phyloP scores from a whole-genome alignment of 441 rosid species.

The Kokia cookei region DNA sequence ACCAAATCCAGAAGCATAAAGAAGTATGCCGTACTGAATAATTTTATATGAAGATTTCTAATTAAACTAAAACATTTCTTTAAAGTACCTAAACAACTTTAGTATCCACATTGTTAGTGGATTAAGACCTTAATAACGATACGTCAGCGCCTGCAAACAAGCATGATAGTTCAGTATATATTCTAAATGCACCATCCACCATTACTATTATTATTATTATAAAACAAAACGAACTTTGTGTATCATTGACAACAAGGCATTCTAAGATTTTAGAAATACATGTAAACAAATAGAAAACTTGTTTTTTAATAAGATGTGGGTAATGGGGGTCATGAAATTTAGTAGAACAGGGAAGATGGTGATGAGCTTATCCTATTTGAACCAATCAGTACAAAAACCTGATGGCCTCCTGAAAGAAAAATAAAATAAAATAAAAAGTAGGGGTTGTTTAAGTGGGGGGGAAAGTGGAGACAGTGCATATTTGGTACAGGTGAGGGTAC shows the following conservation, averaged over 20 bases:
- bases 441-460: conserved; percentile 16
- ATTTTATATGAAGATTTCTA: background rate
- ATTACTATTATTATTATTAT: conserved; percentile 3
- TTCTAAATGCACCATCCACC: conserved; percentile 29
- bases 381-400: conserved; percentile 22
- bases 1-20: background rate
- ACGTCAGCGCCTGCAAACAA: conserved; percentile 20
- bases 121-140: conserved; percentile 24
- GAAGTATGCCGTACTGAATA: background rate
- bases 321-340: conserved; percentile 10
- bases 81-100: conserved; percentile 13
- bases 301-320: conserved; percentile 8
- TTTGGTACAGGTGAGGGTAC: conserved; percentile 26
- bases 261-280: background rate
- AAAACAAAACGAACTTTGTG: conserved; percentile 5
- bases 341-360: conserved; percentile 18
- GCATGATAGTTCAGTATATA: conserved; percentile 23
- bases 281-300: background rate
- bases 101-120: conserved; percentile 32
- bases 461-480: conserved; percentile 34
- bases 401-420: conserved; percentile 16
- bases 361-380: conserved; percentile 38
- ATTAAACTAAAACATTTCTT: background rate
- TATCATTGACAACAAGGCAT: conserved; percentile 8
- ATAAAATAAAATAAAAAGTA: background rate